These are phyloP conservation scores for Phytopythium aichiense DNA, from an alignment of 352 stramenopile species.

Conservation along the genomic window DNA sequence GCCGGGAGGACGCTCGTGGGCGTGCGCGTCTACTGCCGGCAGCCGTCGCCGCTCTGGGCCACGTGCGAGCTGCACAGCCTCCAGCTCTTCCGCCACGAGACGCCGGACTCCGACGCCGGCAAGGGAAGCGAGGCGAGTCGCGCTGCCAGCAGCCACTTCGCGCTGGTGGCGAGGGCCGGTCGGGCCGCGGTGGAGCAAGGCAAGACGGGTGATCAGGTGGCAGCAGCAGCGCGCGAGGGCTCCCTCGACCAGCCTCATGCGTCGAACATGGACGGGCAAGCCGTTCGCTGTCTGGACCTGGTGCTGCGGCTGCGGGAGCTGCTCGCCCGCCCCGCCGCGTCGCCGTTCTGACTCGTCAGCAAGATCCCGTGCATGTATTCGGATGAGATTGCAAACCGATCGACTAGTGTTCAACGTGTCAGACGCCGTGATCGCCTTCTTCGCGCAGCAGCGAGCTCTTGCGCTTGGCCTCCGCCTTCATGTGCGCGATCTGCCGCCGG, in stretches of 20 bases:
- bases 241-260: not conserved
- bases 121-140: not conserved
- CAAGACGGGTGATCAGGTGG: not conserved
- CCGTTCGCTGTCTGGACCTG: conserved; percentile 18
- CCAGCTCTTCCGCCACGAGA: conserved; percentile 26
- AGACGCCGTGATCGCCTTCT: not conserved
- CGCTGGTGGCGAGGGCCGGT: not conserved
- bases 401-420: not conserved
- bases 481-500: conserved; percentile 39
- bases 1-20: conserved; percentile 23
- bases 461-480: conserved; percentile 27
- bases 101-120: not conserved
- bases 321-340: not conserved
- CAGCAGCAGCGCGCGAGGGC: no score
- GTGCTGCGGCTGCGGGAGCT: conserved; percentile 17
- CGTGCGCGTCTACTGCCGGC: conserved; percentile 50
- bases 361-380: not conserved
- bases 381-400: not conserved
- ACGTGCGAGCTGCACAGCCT: conserved; percentile 52
- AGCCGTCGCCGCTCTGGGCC: conserved; percentile 56
- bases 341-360: not conserved
- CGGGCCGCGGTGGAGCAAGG: not conserved
- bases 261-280: conserved; percentile 10
- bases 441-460: not conserved
- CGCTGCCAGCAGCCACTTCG: not conserved